These are phyloP conservation scores for Sordariomycetes sp. DNA, from an alignment of 2,329 filamentous ascomycete species.

Conservation along the genomic window DNA sequence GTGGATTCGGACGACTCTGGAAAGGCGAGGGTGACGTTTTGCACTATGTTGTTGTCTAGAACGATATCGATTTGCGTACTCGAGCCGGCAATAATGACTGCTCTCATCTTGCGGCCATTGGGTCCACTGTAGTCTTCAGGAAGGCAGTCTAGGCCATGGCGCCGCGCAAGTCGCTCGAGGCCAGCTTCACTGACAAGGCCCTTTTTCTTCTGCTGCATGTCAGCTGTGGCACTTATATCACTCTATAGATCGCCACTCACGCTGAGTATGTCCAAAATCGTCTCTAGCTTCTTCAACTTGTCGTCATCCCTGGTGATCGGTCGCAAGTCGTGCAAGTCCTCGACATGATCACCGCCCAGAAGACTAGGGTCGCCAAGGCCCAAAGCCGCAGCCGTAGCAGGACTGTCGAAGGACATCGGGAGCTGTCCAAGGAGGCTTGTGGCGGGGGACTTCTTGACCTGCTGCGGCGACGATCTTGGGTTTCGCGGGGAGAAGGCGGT, in stretches of 20 bases:
- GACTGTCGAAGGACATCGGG: constrained; percentile 53
- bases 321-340: constrained; percentile 33
- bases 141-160: constrained; percentile 55
- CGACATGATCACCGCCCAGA: constrained; percentile 35
- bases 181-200: constrained; percentile 66
- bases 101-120: constrained; percentile 39
- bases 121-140: constrained; percentile 44
- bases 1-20: constrained; percentile 50
- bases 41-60: constrained; percentile 52
- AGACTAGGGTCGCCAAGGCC: constrained; percentile 44
- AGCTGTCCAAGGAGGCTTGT: constrained; percentile 39
- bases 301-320: constrained; percentile 43
- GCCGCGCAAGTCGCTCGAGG: constrained; percentile 60
- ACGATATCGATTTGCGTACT: constrained; percentile 33
- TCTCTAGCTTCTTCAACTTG: constrained; percentile 42
- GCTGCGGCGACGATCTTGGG: constrained; percentile 52
- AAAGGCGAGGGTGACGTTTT: constrained; percentile 54
- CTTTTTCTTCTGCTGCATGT: constrained; percentile 28
- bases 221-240: not conserved
- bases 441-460: constrained; percentile 55
- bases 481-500: constrained; percentile 51
- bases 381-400: constrained; percentile 53
- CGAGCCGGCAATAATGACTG: constrained; percentile 52
- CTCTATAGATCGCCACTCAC: constrained; percentile 22
- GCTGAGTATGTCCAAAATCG: constrained; percentile 38